These are phyloP conservation scores for Danielia reshetovae DNA, from an alignment of 805 yeast genomes.

Conservation along the genomic window DNA sequence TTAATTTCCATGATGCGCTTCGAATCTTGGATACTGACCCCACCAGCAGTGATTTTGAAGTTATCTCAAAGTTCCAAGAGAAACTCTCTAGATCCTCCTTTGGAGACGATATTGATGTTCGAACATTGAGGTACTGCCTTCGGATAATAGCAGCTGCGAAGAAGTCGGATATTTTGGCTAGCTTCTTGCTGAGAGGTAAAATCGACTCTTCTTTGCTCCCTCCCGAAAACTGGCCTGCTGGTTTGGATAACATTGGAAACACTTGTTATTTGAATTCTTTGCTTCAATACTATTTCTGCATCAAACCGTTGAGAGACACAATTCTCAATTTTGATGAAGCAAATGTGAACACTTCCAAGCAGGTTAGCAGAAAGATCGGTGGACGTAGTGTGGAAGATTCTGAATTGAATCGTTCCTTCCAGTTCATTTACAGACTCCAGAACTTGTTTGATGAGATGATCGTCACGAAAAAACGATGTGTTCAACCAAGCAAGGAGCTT, in stretches of 20 bases:
- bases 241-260: conserved; percentile 90
- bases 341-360: conserved; percentile 12
- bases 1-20: conserved; percentile 37
- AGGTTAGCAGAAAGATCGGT: conserved; percentile 62
- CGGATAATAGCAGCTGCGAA: conserved; percentile 50
- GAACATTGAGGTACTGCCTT: conserved; percentile 55
- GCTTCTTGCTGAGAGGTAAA: conserved; percentile 59
- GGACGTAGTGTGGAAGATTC: conserved; percentile 76
- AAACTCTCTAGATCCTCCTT: conserved; percentile 12
- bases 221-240: conserved; percentile 78
- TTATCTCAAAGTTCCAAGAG: conserved; percentile 51
- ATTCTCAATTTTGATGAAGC: conserved; percentile 52
- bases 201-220: conserved; percentile 58
- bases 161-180: conserved; percentile 51
- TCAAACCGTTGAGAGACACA: conserved; percentile 72
- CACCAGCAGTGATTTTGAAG: conserved; percentile 53
- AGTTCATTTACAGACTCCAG: conserved; percentile 71
- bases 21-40: conserved; percentile 45
- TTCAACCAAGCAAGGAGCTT: conserved; percentile 76
- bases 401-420: conserved; percentile 78
- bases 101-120: conserved; percentile 42
- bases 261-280: conserved; percentile 86
- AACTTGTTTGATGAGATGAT: conserved; percentile 69
- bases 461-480: conserved; percentile 55
- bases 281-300: conserved; percentile 83